Conservation (phyloP, 169 alveolate genomes). For the Perkinsus olseni region DNA sequence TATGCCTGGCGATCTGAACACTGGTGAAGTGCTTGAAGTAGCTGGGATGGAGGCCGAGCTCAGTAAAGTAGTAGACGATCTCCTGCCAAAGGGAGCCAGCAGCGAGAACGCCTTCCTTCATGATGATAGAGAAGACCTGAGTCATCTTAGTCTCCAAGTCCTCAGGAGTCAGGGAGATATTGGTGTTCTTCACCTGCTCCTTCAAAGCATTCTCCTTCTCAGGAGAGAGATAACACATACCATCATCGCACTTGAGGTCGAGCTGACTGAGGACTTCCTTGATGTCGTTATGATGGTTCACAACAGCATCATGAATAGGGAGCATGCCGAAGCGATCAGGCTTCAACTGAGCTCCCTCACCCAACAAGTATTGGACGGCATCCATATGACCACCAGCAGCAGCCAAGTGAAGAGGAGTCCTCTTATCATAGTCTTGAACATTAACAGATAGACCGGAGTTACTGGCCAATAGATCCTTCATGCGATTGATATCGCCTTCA, state of each 20-base stretch:
- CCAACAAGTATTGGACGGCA: not conserved
- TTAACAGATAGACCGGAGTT: not conserved
- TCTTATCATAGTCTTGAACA: not conserved
- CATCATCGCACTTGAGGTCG: too few species aligned
- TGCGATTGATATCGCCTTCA: not conserved
- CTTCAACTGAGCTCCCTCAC: not conserved
- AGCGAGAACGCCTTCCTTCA: too few species aligned
- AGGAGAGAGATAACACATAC: too few species aligned
- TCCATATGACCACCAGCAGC: not conserved
- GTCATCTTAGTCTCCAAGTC: too few species aligned
- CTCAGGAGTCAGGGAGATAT: too few species aligned
- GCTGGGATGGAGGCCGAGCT: slow-evolving; percentile 8
- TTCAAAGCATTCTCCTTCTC: too few species aligned
- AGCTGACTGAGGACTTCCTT: too few species aligned
- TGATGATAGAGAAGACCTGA: too few species aligned
- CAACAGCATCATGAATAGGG: slow-evolving; percentile 9
- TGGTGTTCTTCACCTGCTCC: too few species aligned
- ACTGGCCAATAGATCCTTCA: not conserved
- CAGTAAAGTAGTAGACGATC: not conserved
- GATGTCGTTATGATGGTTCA: not conserved
- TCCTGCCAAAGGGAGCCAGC: not conserved
- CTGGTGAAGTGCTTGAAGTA: slow-evolving; percentile 12
- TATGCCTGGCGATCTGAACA: slow-evolving; percentile 1
- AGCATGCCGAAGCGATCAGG: slow-evolving; percentile 14
- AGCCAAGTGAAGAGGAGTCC: slow-evolving; percentile 12